Evolutionary conservation across 2,329 filamentous ascomycete species (phyloP).

Genomic region (Trichoderma asperellum): DNA sequence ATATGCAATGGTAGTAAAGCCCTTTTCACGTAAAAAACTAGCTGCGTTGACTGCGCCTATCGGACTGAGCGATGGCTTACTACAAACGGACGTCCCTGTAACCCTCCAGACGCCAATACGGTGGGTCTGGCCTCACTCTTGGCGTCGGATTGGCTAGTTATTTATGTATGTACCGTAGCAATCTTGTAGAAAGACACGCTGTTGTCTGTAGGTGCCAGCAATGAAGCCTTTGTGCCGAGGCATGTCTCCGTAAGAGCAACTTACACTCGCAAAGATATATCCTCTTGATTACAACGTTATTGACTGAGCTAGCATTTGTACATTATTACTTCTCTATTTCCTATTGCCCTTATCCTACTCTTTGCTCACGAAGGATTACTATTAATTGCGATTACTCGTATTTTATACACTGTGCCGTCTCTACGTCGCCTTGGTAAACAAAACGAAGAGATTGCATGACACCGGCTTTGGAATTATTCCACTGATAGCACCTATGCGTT

Average conservation of each 20-base stretch:
- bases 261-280: neutral
- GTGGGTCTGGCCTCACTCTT: slow-evolving; percentile 7
- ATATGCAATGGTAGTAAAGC: neutral
- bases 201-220: neutral
- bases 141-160: neutral
- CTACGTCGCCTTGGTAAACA: neutral
- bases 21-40: neutral
- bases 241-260: neutral
- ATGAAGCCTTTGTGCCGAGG: slow-evolving; percentile 14
- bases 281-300: neutral
- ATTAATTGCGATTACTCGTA: too few relatives aligned
- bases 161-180: neutral
- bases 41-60: neutral
- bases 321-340: too few relatives aligned
- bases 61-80: slow-evolving; percentile 17
- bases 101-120: neutral
- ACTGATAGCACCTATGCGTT: neutral
- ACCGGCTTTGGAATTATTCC: too few relatives aligned
- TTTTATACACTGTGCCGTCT: neutral
- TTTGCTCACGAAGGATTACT: neutral
- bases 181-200: neutral
- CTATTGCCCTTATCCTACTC: too few relatives aligned
- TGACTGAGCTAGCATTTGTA: neutral
- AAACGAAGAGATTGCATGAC: neutral
- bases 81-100: neutral